Conservation (phyloP, 371 early-diverging fungal species). For the Rhizopus delemar region DNA sequence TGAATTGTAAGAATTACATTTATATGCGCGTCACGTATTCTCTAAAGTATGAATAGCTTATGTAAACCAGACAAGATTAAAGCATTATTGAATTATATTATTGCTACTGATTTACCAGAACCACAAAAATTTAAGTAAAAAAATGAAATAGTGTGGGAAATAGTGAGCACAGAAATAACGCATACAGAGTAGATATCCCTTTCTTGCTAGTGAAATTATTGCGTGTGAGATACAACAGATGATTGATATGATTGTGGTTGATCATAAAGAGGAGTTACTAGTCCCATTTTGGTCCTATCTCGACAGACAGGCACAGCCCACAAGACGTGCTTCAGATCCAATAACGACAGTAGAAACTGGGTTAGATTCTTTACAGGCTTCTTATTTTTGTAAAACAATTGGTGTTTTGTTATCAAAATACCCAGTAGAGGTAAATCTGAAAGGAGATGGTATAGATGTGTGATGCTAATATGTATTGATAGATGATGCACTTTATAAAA, state of each 20-base stretch:
- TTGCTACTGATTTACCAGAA: conserved; percentile 66
- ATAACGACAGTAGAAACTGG: conserved; percentile 19
- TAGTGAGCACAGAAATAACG: not conserved
- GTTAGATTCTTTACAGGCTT: conserved; percentile 78
- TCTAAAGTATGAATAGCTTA: conserved; percentile 42
- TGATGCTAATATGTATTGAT: conserved; percentile 1
- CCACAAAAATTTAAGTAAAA: conserved; percentile 70
- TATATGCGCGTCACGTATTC: conserved; percentile 4
- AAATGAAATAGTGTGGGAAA: too few relatives aligned
- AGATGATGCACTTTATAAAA: conserved; percentile 68
- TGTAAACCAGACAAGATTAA: conserved; percentile 61
- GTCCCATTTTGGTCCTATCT: conserved; percentile 78
- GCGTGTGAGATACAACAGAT: conserved; percentile 84
- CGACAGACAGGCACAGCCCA: conserved; percentile 50
- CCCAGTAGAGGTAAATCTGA: conserved; percentile 53
- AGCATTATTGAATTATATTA: conserved; percentile 65
- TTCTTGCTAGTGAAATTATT: conserved; percentile 81
- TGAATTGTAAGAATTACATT: conserved; percentile 51
- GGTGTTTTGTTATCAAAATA: conserved; percentile 80
- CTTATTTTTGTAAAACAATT: conserved; percentile 86
- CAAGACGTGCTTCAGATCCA: conserved; percentile 15
- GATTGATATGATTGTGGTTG: conserved; percentile 68
- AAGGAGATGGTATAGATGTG: too few relatives aligned
- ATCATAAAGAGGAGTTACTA: conserved; percentile 64
- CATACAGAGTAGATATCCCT: conserved; percentile 63